Evolutionary conservation across 768 basidiomycete genomes (phyloP).

Genomic region (Neoboletus subvelutipes): DNA sequence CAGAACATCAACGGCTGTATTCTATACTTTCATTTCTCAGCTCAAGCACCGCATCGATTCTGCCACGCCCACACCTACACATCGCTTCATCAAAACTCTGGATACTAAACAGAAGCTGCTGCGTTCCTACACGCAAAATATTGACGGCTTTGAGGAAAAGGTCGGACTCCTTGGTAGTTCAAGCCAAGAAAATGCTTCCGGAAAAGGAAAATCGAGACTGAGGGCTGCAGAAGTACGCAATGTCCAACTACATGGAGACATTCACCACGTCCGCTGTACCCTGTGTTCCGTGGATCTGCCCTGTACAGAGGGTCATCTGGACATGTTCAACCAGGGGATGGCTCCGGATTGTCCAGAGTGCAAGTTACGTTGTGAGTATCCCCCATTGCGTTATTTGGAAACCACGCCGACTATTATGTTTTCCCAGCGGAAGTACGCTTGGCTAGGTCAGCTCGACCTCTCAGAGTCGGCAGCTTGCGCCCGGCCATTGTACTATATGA

Average conservation of each 20-base stretch:
- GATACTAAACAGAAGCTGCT: slow-evolving; percentile 82
- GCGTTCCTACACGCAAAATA: slow-evolving; percentile 96
- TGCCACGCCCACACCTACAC: slow-evolving; percentile 82
- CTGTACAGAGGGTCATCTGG: slow-evolving; percentile 62
- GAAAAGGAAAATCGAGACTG: slow-evolving; percentile 72
- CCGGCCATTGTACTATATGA: slow-evolving; percentile 96
- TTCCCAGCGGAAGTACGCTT: slow-evolving; percentile 68
- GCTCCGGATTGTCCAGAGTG: slow-evolving; percentile 91
- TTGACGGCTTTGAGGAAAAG: slow-evolving; percentile 88
- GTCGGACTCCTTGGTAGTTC: slow-evolving; percentile 73
- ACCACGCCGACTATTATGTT: not conserved
- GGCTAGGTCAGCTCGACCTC: slow-evolving; percentile 79
- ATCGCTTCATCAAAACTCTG: slow-evolving; percentile 82
- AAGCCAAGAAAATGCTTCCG: slow-evolving; percentile 46
- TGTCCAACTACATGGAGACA: slow-evolving; percentile 93
- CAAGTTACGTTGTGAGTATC: slow-evolving; percentile 66
- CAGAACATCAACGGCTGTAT: slow-evolving; percentile 79
- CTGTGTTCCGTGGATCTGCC: slow-evolving; percentile 79
- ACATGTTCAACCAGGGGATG: slow-evolving; percentile 62
- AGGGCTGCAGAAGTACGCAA: slow-evolving; percentile 75
- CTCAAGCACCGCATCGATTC: slow-evolving; percentile 80
- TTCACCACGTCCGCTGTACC: slow-evolving; percentile 86
- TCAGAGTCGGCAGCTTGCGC: slow-evolving; percentile 81
- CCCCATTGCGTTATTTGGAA: not conserved
- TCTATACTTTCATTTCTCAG: slow-evolving; percentile 93